These are phyloP conservation scores for Fusarium duplospermum DNA, from an alignment of 2,329 filamentous ascomycete genomes.

Conservation along the genomic window DNA sequence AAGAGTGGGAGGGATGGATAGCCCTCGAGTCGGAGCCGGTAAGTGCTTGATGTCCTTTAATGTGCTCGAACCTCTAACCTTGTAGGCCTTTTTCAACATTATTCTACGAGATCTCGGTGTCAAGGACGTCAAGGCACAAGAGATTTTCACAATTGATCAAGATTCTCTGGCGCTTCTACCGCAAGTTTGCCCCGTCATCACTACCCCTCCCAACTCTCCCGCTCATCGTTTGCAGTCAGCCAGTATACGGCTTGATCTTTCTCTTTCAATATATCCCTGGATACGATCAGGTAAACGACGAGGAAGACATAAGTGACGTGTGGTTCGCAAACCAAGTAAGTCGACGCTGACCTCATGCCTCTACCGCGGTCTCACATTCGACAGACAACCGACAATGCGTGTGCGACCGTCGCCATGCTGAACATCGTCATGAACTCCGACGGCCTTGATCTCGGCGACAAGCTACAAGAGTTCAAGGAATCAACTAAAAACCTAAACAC, in stretches of 20 bases:
- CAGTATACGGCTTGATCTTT: slow-evolving; percentile 88
- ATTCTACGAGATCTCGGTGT: slow-evolving; percentile 86
- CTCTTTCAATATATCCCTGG: slow-evolving; percentile 78
- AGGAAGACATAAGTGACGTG: slow-evolving; percentile 68
- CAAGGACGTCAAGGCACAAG: slow-evolving; percentile 76
- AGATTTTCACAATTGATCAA: slow-evolving; percentile 80
- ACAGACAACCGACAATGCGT: slow-evolving; percentile 84
- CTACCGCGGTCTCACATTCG: slow-evolving; percentile 15
- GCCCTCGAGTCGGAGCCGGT: slow-evolving; percentile 94
- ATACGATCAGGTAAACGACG: slow-evolving; percentile 62
- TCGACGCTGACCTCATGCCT: no score
- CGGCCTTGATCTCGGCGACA: slow-evolving; percentile 73
- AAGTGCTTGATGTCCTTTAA: slow-evolving; percentile 45
- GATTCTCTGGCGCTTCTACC: slow-evolving; percentile 71
- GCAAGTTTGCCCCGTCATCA: slow-evolving; percentile 53
- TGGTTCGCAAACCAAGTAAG: slow-evolving; percentile 95
- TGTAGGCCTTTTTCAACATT: slow-evolving; percentile 83
- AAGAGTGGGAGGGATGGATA: slow-evolving; percentile 78
- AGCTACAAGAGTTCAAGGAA: slow-evolving; percentile 78
- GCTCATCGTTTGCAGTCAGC: slow-evolving; percentile 63
- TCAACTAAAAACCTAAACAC: slow-evolving; percentile 77
- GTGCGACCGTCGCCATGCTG: slow-evolving; percentile 90
- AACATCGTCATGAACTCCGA: slow-evolving; percentile 92
- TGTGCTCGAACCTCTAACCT: neutral
- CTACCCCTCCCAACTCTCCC: neutral